These are phyloP conservation scores for Cutaneotrichosporon sp. DNA, from an alignment of 1,284 basidiomycete species.

Conservation along the genomic window DNA sequence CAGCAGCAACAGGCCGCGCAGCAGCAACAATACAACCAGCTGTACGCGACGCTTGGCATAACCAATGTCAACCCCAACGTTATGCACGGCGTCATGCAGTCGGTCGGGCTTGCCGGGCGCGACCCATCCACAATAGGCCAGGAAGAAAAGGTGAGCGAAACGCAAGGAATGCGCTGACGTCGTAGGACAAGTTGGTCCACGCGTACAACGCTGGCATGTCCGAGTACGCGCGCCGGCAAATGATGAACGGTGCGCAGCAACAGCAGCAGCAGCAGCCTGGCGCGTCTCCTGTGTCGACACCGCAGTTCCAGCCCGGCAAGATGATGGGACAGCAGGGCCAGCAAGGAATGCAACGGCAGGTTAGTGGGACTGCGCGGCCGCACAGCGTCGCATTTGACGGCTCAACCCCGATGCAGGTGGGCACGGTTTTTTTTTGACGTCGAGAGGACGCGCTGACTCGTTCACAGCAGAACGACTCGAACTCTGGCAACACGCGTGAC, in stretches of 20 bases:
- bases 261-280: conserved; percentile 5
- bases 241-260: conserved; percentile 5
- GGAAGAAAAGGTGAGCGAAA: conserved; percentile 32
- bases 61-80: conserved; percentile 29
- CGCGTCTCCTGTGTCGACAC: conserved; percentile 11
- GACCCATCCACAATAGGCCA: conserved; percentile 30
- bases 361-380: conserved; percentile 19
- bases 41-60: not conserved
- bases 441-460: not conserved
- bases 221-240: conserved; percentile 11
- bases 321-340: conserved; percentile 10
- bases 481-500: conserved; percentile 10
- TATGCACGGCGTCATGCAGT: conserved; percentile 30
- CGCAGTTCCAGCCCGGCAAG: conserved; percentile 11
- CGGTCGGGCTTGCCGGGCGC: conserved; percentile 29
- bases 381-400: conserved; percentile 17
- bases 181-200: conserved; percentile 15
- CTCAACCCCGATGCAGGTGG: conserved; percentile 23
- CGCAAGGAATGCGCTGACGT: not conserved
- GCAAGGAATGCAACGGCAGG: conserved; percentile 17
- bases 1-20: conserved; percentile 2
- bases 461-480: conserved; percentile 13
- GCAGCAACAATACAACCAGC: conserved; percentile 2
- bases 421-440: not conserved
- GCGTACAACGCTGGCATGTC: conserved; percentile 19